phyloP scores from a whole-genome alignment of 805 yeast genomes.

The Suhomyces xylopsoci region DNA sequence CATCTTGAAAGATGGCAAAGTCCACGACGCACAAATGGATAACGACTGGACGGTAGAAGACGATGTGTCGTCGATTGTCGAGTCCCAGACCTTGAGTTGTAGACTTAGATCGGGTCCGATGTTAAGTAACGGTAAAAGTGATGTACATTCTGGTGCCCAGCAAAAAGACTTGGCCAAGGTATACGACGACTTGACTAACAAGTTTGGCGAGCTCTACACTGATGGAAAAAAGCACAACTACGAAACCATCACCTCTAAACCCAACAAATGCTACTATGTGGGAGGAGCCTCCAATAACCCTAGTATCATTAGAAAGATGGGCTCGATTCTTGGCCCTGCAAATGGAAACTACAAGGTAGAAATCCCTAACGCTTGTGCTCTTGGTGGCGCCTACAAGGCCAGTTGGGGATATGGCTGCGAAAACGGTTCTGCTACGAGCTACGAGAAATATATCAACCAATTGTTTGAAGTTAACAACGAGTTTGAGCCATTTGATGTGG shows the following conservation, averaged over 20 bases:
- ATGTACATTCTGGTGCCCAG: background rate
- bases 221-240: conserved; percentile 49
- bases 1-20: conserved; percentile 29
- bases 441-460: conserved; percentile 34
- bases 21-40: conserved; percentile 19
- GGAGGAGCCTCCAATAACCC: conserved; percentile 82
- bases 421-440: conserved; percentile 31
- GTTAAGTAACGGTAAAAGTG: conserved; percentile 38
- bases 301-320: conserved; percentile 65
- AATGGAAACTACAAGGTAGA: conserved; percentile 68
- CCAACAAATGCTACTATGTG: conserved; percentile 72
- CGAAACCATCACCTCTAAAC: conserved; percentile 49
- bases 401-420: conserved; percentile 58
- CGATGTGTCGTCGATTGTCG: conserved; percentile 77
- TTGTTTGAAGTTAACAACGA: conserved; percentile 48
- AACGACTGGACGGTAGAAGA: conserved; percentile 46
- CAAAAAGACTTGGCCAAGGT: conserved; percentile 9
- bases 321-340: conserved; percentile 65
- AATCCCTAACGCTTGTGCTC: conserved; percentile 85
- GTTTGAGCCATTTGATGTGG: conserved; percentile 39
- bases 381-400: conserved; percentile 88
- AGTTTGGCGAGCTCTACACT: conserved; percentile 44
- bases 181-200: conserved; percentile 24
- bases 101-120: conserved; percentile 77
- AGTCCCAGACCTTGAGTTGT: conserved; percentile 83